A percentile compares a stretch with the other conserved stretches of the same genome.
Evolutionary conservation across 495 filamentous ascomycete genomes (phyloP).

Genomic region (Tuber brumale): DNA sequence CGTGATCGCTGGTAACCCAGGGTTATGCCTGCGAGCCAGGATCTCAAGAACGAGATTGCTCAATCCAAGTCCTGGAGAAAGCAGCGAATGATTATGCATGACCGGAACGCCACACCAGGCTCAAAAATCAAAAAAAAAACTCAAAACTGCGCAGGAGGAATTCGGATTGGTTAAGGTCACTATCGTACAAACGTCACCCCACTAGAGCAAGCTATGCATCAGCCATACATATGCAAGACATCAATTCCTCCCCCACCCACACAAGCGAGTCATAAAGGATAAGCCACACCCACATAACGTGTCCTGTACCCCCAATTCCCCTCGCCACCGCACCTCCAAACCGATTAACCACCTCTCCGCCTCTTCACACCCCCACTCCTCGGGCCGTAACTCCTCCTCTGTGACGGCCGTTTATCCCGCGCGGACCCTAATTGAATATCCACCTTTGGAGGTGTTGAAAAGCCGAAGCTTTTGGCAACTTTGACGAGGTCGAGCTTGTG

Average conservation of each 20-base stretch:
- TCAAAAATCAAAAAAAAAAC: not conserved
- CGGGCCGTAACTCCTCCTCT: slow-evolving; percentile 68
- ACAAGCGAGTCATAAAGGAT: not conserved
- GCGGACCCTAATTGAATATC: slow-evolving; percentile 79
- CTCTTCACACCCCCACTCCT: slow-evolving; percentile 1
- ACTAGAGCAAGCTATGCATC: not conserved
- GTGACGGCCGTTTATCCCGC: slow-evolving; percentile 73
- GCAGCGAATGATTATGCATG: not conserved
- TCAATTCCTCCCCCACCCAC: not conserved
- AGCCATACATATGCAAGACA: not conserved
- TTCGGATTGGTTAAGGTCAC: not conserved
- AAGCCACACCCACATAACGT: not conserved
- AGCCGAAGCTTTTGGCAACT: slow-evolving; percentile 91
- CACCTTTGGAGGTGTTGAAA: slow-evolving; percentile 77
- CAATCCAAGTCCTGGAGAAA: not conserved
- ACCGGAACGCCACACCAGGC: not conserved
- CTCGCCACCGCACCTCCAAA: slow-evolving; percentile 7
- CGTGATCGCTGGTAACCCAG: not conserved
- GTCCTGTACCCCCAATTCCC: not conserved
- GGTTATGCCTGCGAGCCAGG: not conserved
- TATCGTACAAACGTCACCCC: not conserved
- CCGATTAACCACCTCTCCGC: not conserved
- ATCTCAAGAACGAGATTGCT: not conserved
- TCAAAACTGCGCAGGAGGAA: not conserved
- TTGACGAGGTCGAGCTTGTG: slow-evolving; percentile 88